Conservation (phyloP, 441 rosid genomes). For the Erodium moschatum region DNA sequence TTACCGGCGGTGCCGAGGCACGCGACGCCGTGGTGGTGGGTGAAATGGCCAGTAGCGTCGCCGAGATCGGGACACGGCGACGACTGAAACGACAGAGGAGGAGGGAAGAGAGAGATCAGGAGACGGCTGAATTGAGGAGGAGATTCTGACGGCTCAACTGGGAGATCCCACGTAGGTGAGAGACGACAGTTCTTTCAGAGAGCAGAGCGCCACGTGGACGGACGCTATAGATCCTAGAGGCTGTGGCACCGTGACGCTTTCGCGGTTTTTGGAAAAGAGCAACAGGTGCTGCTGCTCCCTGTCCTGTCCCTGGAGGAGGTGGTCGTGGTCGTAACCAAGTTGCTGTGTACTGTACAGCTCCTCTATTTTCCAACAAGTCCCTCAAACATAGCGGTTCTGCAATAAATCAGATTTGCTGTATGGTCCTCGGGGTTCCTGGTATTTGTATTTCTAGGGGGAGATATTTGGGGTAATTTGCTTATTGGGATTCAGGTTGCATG, state of each 20-base stretch:
- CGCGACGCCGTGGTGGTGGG: not conserved
- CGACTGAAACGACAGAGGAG: not conserved
- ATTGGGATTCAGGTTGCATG: no score
- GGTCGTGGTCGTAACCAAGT: no score
- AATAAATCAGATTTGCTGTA: no score
- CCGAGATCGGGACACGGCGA: not conserved
- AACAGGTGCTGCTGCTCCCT: not conserved
- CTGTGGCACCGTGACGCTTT: not conserved
- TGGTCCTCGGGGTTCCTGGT: no score
- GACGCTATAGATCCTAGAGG: not conserved
- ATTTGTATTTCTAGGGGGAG: no score
- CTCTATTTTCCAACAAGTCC: no score
- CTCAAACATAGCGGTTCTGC: no score
- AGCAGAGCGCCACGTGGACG: slow-evolving; percentile 3
- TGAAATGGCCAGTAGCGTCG: not conserved
- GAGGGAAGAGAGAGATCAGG: not conserved
- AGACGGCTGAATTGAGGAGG: not conserved
- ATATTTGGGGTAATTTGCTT: no score
- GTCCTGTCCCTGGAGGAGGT: no score
- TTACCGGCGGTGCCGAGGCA: not conserved
- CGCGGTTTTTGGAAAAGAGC: not conserved
- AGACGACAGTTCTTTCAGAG: not conserved
- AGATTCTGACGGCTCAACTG: not conserved
- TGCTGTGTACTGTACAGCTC: no score
- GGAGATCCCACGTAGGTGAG: slow-evolving; percentile 1